Evolutionary conservation across 768 basidiomycete genomes (phyloP).

Genomic region (Tylopilus rubrobrunneus): DNA sequence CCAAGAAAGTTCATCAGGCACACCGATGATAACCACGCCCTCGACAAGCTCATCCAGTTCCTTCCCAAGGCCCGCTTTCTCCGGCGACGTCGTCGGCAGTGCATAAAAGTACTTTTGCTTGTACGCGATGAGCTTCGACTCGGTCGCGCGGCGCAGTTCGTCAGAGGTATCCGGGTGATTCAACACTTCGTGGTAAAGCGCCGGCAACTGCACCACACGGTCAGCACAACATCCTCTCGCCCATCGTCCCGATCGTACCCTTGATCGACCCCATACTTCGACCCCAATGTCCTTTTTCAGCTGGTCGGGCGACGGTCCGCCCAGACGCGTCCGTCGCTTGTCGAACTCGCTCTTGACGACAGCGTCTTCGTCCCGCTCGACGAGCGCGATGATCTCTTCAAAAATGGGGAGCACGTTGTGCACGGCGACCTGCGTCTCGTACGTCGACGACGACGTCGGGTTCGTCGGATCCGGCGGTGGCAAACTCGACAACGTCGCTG

Average conservation of each 20-base stretch:
- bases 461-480: slow-evolving; percentile 76
- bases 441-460: slow-evolving; percentile 59
- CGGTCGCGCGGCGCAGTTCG: slow-evolving; percentile 70
- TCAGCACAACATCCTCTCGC: slow-evolving; percentile 2
- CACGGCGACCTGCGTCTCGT: slow-evolving; percentile 55
- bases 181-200: slow-evolving; percentile 72
- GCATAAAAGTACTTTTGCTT: slow-evolving; percentile 60
- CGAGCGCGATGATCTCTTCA: slow-evolving; percentile 63
- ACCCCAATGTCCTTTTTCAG: slow-evolving; percentile 59
- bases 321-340: slow-evolving; percentile 74
- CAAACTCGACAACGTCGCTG: slow-evolving; percentile 56
- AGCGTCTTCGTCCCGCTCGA: slow-evolving; percentile 61
- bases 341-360: slow-evolving; percentile 64
- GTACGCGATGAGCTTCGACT: slow-evolving; percentile 68
- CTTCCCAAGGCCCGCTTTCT: slow-evolving; percentile 46
- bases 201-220: slow-evolving; percentile 51
- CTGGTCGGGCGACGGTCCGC: slow-evolving; percentile 56
- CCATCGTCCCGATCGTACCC: slow-evolving; percentile 36
- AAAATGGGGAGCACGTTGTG: slow-evolving; percentile 68
- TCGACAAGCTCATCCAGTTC: slow-evolving; percentile 71
- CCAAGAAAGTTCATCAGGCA: slow-evolving; percentile 86
- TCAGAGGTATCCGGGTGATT: slow-evolving; percentile 79
- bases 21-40: slow-evolving; percentile 70
- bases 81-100: slow-evolving; percentile 42
- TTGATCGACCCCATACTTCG: slow-evolving; percentile 61